Base-by-base conservation (phyloP, 768 basidiomycete genomes). In the Mycena galopus region DNA sequence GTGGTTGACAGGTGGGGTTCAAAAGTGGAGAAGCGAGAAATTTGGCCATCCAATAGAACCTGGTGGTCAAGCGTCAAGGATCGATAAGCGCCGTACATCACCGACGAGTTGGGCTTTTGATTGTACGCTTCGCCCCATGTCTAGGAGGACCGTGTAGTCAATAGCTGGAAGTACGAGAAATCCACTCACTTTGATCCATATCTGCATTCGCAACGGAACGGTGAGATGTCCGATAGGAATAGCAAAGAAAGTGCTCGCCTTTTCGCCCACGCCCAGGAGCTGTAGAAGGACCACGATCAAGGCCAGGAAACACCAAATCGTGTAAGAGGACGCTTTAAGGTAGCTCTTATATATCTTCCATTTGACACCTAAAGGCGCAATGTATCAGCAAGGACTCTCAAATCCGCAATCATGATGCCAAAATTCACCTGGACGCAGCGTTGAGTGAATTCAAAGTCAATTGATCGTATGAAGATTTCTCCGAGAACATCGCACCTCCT, bases 291-390 rank as follows among this genome's bases (percentile, higher is more conserved):
- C 65, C 23, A 92, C 86, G 50, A 91, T 78, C 58, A 84, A 69
- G 14, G 79, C 80, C n/a, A 92, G 82, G 76, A 91, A 86, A 10
- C 50, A 81, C 92, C 92, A 93, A 2, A 90, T 91, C 86, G 86
- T 90, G 74, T 92, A 93, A 0, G 91, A 92, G 90, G 93, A 93
- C 21, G 91, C 92, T 78, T 90, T 87, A 72, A 96, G 78, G 77
- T 96, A 94, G 7, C 88, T 84, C 42, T 89, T 88, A 70, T 92
- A 92, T 30, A 92, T 86, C 6, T 83, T 81, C 93, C 94, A 96
- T 77, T 94, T 94, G 32, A 97, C 95, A n/a, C n/a, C n/a, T n/a
- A n/a, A n/a, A n/a, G n/a, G n/a, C n/a, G n/a, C n/a, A n/a, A n/a
- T n/a, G n/a, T 44, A 16, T 39, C 39, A 39, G 35, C 35, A 37